Conservation (phyloP, 202 grass and related monocot species). For the Panicum virgatum region DNA sequence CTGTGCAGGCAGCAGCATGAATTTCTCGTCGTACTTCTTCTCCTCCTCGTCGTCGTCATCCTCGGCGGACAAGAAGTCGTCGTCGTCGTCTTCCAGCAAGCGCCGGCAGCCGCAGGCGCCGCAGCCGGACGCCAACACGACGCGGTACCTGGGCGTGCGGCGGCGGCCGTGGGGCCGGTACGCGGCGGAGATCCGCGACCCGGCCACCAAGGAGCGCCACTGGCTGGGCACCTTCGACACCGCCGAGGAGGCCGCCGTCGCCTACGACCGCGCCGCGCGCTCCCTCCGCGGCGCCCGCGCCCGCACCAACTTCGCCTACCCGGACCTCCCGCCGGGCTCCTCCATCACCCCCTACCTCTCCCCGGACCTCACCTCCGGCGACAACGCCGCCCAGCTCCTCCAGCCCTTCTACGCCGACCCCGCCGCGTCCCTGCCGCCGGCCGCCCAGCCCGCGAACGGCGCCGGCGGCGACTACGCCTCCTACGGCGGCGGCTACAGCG, state of each 20-base stretch:
- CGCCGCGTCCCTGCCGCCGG: background rate
- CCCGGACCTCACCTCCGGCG: slow-evolving; percentile 67
- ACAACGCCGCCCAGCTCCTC: slow-evolving; percentile 43
- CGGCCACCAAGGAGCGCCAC: slow-evolving; percentile 95
- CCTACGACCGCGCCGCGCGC: slow-evolving; percentile 93
- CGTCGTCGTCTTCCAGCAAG: slow-evolving; percentile 43
- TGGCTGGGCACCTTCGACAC: slow-evolving; percentile 99
- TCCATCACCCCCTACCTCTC: slow-evolving; percentile 98
- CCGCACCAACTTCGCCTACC: slow-evolving; percentile 97
- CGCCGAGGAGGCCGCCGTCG: slow-evolving; percentile 92
- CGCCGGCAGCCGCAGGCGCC: slow-evolving; percentile 47
- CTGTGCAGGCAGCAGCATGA: slow-evolving; percentile 52
- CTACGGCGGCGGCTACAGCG: slow-evolving; percentile 24
- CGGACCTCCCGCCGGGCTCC: slow-evolving; percentile 89
- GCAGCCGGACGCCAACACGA: slow-evolving; percentile 38
- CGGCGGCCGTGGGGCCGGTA: slow-evolving; percentile 93
- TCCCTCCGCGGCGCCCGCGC: slow-evolving; percentile 75
- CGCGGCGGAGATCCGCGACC: slow-evolving; percentile 98
- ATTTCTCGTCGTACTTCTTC: slow-evolving; percentile 67
- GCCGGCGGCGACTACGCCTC: background rate
- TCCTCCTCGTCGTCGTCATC: slow-evolving; percentile 50
- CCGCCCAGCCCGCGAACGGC: background rate
- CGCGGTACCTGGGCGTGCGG: slow-evolving; percentile 78
- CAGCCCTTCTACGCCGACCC: slow-evolving; percentile 43
- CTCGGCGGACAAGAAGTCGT: slow-evolving; percentile 53